These are phyloP conservation scores for Colletotrichum costaricense DNA, from an alignment of 2,329 filamentous ascomycete genomes.

Conservation along the genomic window DNA sequence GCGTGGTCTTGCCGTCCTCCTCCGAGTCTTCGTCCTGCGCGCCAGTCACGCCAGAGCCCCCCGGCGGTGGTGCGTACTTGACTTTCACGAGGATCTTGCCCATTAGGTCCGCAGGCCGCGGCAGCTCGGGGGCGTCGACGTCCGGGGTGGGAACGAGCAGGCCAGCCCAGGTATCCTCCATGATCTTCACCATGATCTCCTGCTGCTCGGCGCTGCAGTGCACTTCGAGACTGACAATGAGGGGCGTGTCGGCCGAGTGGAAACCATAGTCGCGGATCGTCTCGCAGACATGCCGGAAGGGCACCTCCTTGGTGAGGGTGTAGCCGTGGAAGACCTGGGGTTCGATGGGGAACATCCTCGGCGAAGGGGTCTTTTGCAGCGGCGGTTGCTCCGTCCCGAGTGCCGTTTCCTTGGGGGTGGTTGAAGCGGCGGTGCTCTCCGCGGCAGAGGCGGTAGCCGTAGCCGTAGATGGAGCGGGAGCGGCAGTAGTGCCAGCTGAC, in stretches of 20 bases:
- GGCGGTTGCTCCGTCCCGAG: background rate
- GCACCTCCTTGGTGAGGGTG: conserved; percentile 88
- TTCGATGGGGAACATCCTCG: conserved; percentile 60
- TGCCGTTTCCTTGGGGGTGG: background rate
- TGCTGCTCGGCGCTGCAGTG: conserved; percentile 87
- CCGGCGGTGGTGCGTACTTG: conserved; percentile 69
- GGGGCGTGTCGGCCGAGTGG: conserved; percentile 76
- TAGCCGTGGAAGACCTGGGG: conserved; percentile 88
- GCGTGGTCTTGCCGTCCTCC: conserved; percentile 44
- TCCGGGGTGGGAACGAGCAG: conserved; percentile 71
- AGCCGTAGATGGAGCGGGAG: too few relatives aligned
- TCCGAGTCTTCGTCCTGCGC: conserved; percentile 49
- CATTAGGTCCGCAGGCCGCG: conserved; percentile 75
- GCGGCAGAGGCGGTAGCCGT: too few relatives aligned
- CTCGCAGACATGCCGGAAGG: conserved; percentile 86
- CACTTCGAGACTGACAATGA: conserved; percentile 96
- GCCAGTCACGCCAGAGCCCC: conserved; percentile 41
- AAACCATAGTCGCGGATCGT: conserved; percentile 87
- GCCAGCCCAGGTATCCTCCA: conserved; percentile 84
- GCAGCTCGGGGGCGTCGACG: conserved; percentile 63
- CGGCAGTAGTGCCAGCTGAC: too few relatives aligned
- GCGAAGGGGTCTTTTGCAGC: conserved; percentile 31
- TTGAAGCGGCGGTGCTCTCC: background rate
- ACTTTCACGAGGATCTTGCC: conserved; percentile 88
- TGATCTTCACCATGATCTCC: conserved; percentile 90